Evolutionary conservation across 345 rosid genomes (phyloP), one percentile per base, ranked within the genome.

Genomic region (Bruguiera gymnorhiza): DNA sequence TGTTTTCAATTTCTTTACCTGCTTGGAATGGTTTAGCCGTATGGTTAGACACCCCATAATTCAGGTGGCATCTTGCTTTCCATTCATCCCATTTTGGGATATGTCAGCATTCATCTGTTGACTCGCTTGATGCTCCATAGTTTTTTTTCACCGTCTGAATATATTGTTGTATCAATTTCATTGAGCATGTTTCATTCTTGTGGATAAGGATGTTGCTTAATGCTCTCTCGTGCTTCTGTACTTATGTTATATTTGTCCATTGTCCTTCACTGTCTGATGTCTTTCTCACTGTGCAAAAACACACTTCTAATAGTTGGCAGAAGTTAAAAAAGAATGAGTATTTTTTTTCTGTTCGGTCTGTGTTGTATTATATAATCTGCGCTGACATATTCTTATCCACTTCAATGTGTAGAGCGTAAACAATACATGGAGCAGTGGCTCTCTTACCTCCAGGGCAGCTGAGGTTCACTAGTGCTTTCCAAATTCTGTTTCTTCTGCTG

Each of bases 341-440:
- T 55, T 16, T 8, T 8, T 8, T 8, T 55, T 4, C 19, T 27
- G 1, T 58, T 58, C 51, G 29, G 29, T 19, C 11, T 46, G 11
- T 48, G 15, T 34, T 27, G 21, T 21, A 23, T 63, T 63, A 36
- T 39, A 6, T 2, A 8, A 48, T 21, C 50, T 34, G 18, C 30
- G 43, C 73, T 62, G 53, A 69, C 46, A 67, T 2, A n/a, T 31
- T 32, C 11, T 56, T 50, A 46, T 62, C 30, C 9, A 6, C 59
- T 79, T 52, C 59, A 32, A 66, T 77, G 13, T 69, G 76, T 84
- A 89, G 95, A 84, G 64, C 76, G 87, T 82, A 78, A 79, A 75
- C 77, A 80, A 70, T 83, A 72, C 52, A 80, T 84, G 83, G 89
- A 89, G 61, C 83, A 84, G 63, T 89, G 87, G 88, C 88, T 86